Evolutionary conservation across 163 green algal species (phyloP).

Genomic region (Smithsoniella earleae): DNA sequence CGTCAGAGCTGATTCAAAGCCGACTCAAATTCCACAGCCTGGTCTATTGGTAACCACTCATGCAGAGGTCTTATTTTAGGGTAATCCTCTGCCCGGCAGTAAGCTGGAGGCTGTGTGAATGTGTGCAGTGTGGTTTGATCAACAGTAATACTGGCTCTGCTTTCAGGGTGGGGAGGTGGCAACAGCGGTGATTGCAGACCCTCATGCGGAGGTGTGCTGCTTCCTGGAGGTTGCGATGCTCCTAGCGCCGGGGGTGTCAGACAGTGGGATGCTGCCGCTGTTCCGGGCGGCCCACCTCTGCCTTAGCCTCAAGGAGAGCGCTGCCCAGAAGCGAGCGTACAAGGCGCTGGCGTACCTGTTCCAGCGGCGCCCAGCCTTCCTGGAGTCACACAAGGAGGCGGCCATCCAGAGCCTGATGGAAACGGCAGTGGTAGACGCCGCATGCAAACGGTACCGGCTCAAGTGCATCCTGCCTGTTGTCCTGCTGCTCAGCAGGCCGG

Average conservation of each 20-base stretch:
- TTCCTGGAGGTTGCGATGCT: slow-evolving; percentile 74
- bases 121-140: too few species aligned
- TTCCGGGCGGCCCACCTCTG: slow-evolving; percentile 52
- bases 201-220: slow-evolving; percentile 39
- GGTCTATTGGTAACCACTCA: too few species aligned
- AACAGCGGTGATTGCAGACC: too few species aligned
- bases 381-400: slow-evolving; percentile 37
- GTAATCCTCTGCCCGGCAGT: too few species aligned
- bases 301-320: slow-evolving; percentile 52
- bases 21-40: too few species aligned
- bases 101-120: too few species aligned
- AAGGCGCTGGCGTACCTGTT: slow-evolving; percentile 72
- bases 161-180: slow-evolving; percentile 40
- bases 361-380: slow-evolving; percentile 43
- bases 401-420: slow-evolving; percentile 41
- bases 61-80: too few species aligned
- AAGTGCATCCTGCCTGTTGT: slow-evolving; percentile 48
- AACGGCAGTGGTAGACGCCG: slow-evolving; percentile 41
- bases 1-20: too few species aligned
- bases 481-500: slow-evolving; percentile 33
- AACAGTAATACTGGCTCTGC: background rate
- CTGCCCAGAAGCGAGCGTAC: slow-evolving; percentile 88
- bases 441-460: slow-evolving; percentile 73
- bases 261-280: slow-evolving; percentile 51
- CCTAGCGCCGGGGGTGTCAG: slow-evolving; percentile 58